Conservation (phyloP, 495 filamentous ascomycete genomes). For the Neurospora tetrasperma region DNA sequence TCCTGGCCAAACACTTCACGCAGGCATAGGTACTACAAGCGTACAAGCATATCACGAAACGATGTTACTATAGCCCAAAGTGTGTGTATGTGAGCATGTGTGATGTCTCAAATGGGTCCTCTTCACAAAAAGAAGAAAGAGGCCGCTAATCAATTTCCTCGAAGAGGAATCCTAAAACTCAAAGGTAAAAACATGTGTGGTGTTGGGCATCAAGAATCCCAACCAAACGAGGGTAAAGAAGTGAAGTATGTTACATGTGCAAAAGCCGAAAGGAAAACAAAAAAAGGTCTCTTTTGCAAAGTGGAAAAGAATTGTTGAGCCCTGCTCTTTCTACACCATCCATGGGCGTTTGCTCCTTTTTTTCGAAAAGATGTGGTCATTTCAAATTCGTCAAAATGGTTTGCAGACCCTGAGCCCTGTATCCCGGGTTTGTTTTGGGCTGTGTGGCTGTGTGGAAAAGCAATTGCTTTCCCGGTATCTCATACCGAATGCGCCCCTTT, state of each 20-base stretch:
- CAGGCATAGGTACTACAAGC: background rate
- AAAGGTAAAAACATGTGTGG: background rate
- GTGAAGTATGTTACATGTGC: background rate
- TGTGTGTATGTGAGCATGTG: background rate
- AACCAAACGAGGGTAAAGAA: background rate
- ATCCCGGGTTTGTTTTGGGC: background rate
- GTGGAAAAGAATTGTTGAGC: background rate
- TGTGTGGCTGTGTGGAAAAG: background rate
- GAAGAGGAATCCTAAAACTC: background rate
- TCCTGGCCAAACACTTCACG: background rate
- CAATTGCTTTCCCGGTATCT: background rate
- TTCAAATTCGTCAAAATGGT: slow-evolving; percentile 3
- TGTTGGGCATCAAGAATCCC: background rate
- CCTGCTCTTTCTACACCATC: background rate
- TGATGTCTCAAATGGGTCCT: background rate
- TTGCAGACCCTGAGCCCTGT: background rate
- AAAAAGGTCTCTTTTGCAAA: background rate
- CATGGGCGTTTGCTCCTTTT: background rate
- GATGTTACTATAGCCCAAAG: background rate
- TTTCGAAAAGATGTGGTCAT: background rate
- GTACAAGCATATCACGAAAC: background rate
- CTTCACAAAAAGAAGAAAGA: background rate
- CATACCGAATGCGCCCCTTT: background rate
- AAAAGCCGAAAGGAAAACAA: background rate
- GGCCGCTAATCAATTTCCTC: background rate